Evolutionary conservation across 2,329 filamentous ascomycete species (phyloP), one percentile per base, ranked within the genome.

Genomic region (Leptographium lundbergii): DNA sequence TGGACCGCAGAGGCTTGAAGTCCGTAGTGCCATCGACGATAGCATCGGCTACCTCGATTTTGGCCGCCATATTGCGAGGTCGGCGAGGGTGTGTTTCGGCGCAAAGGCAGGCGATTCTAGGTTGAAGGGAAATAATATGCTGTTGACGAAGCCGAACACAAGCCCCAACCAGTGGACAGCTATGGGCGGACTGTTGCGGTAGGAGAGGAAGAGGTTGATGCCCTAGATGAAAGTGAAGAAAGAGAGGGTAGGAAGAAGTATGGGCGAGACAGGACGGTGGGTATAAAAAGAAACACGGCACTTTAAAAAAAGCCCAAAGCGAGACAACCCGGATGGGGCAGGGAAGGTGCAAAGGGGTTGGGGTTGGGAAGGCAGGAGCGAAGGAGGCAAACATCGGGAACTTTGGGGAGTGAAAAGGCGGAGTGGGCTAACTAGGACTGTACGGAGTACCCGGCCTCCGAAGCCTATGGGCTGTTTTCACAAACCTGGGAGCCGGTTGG

Each of bases 1-100:
- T 77, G 34, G 62, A 67, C 55, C 77, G 77, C 54, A 77, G 71
- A 61, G 78, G 78, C 66, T 78, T 73, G 70, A 80, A 80, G 65
- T 82, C 79, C 62, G 74, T 77, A 56, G 79, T 81, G 70, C 79
- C 79, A 66, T 82, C 79, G 32, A 74, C 70, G 63, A 76, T 73
- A 56, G 60, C 70, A 62, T 72, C 69, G 62, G 74, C 73, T 70
- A 74, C 69, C 63, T 71, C 70, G 61, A 72, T 66, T 59, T 73
- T 68, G 39, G 66, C 65, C 58, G 70, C 65, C 71, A 72, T 72
- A 58, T 59, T 63, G 66, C 62, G 9, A 29, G 34, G 14, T 24
- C 24, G 53, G n/a, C 11, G 34, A 17, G 36, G 42, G 24, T 29
- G 42, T 39, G 17, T 6, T 19, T 42, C 32, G 29, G 14, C 11